Evolutionary conservation across 495 filamentous ascomycete genomes (phyloP), one percentile per base, ranked within the genome.

Genomic region (Podospora australis): DNA sequence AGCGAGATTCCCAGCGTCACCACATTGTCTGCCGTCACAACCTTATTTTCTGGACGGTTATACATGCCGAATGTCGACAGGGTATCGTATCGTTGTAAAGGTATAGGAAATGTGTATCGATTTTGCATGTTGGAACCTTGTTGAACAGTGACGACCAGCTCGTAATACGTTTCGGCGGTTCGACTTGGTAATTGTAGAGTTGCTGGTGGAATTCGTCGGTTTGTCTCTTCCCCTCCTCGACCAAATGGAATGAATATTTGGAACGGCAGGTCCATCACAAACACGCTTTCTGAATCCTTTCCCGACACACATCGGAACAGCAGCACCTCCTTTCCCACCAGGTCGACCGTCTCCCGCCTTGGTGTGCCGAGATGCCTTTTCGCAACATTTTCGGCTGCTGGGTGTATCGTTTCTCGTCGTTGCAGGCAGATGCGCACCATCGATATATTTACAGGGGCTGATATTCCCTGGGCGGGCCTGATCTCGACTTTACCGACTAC

Each of bases 61-160:
- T 96, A 98, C 92, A 98, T 98, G 63, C 92, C 94, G 67, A 97
- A 98, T 24, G 92, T 97, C 19, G 90, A 96, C 23, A 98, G 73
- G 3, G 90, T 98, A 65, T 98, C 92, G 68, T 96, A 98, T 54
- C 92, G 78, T 52, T 82, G 78, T 52, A 98, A 80, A 10, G 92
- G 94, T 1, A 97, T 87, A 1, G 92, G 90, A 53, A 96, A 95
- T 6, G 83, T 68, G 59, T 90, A 92, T 71, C 94, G 95, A 58
- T 84, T 86, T 63, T 96, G 85, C 26, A 90, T 81, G 48, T 81
- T 77, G 39, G 79, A 81, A 6, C 89, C 87, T 63, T 98, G 92
- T 62, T 97, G 91, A 11, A 98, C 88, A 48, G 81, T 92, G 10
- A 98, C 92, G 17, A 97, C 88, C 55, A 98, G 78, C 73, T 97